A percentile compares a stretch with the other conserved stretches of the same genome.
phyloP scores from a whole-genome alignment of 768 basidiomycete genomes.

The Butyriboletus loyo region DNA sequence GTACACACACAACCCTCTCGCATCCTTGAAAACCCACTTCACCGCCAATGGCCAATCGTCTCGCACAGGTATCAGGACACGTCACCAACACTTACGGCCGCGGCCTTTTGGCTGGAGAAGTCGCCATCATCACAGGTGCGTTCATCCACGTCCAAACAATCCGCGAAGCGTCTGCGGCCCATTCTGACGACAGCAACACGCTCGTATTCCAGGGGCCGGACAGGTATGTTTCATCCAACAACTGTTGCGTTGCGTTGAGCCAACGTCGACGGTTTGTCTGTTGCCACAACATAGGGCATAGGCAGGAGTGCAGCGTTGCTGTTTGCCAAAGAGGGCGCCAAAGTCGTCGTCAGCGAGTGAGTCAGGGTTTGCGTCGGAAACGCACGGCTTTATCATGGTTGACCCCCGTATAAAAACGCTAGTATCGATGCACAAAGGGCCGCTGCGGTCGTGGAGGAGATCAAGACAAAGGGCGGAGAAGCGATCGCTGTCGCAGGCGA shows the following conservation, averaged over 20 bases:
- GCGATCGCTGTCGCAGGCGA: slow-evolving; percentile 75
- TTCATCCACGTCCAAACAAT: background rate
- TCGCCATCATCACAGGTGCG: slow-evolving; percentile 83
- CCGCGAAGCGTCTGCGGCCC: background rate
- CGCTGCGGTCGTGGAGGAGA: slow-evolving; percentile 64
- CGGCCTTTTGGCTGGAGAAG: slow-evolving; percentile 71
- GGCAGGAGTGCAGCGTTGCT: slow-evolving; percentile 71
- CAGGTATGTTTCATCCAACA: slow-evolving; percentile 46
- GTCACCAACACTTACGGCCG: slow-evolving; percentile 47
- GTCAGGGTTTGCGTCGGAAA: slow-evolving; percentile 8
- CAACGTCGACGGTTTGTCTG: background rate
- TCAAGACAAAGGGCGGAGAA: slow-evolving; percentile 68
- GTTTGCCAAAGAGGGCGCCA: slow-evolving; percentile 83
- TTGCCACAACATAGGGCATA: slow-evolving; percentile 54
- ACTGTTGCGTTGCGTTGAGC: background rate
- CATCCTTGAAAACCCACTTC: background rate
- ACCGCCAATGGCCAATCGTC: slow-evolving; percentile 48
- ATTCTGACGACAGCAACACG: background rate
- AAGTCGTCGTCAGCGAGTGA: slow-evolving; percentile 82
- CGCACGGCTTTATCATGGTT: background rate
- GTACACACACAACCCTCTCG: background rate
- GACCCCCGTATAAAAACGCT: background rate
- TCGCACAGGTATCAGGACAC: slow-evolving; percentile 70
- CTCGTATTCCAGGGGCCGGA: slow-evolving; percentile 55
- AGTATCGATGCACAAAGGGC: slow-evolving; percentile 76